Percentiles rank a stretch among this genome's conserved stretches.
phyloP scores from a whole-genome alignment of 345 rosid genomes.

The Dipteronia sinensis region DNA sequence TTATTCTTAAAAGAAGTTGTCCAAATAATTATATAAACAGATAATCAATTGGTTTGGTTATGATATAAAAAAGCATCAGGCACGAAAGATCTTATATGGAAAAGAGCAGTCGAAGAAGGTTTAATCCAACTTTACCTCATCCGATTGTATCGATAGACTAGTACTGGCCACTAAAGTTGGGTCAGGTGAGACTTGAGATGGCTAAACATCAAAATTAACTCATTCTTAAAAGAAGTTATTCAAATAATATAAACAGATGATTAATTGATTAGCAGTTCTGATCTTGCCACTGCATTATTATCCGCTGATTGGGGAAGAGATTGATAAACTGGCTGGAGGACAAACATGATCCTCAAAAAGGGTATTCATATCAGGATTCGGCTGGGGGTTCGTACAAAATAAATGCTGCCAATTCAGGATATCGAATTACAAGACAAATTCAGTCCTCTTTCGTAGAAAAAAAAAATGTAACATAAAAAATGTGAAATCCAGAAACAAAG shows the following conservation, averaged over 20 bases:
- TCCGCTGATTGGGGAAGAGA: too few species aligned
- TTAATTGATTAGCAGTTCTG: not conserved
- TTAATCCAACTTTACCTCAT: not conserved
- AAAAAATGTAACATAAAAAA: constrained; percentile 1
- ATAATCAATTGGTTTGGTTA: constrained; percentile 3
- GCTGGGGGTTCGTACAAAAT: constrained; percentile 35
- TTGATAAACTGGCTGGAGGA: constrained; percentile 17
- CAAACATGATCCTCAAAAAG: constrained; percentile 54
- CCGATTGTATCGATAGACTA: too few species aligned
- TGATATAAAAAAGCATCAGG: constrained; percentile 11
- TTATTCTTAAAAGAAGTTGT: not conserved
- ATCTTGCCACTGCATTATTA: constrained; percentile 26
- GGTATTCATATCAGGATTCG: constrained; percentile 45
- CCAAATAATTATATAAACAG: not conserved
- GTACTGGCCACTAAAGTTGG: constrained; percentile 19
- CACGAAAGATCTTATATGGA: constrained; percentile 1
- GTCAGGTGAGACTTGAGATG: constrained; percentile 27
- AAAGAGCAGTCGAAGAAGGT: constrained; percentile 13
- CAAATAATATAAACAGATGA: not conserved
- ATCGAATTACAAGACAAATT: constrained; percentile 24
- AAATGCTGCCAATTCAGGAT: constrained; percentile 63
- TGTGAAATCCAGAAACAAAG: not conserved
- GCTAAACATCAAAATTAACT: constrained; percentile 29
- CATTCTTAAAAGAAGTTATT: not conserved
- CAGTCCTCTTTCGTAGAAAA: constrained; percentile 18